phyloP scores from a whole-genome alignment of 106 monocot species.

The Dioscorea dumetorum region DNA sequence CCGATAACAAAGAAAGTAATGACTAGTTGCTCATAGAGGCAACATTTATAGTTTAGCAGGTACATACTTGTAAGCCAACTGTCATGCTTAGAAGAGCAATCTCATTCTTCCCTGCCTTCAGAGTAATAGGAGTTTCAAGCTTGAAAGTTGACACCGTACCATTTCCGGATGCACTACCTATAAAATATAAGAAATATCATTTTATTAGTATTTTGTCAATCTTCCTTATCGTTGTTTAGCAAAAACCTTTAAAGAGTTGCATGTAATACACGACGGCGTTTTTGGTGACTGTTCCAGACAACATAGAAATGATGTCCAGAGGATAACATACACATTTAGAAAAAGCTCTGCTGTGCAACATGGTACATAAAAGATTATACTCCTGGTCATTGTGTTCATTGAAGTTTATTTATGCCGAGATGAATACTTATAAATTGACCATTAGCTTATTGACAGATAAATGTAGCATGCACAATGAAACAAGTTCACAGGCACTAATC shows the following conservation, averaged over 20 bases:
- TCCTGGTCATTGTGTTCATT: too few relatives aligned
- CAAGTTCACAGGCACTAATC: too few relatives aligned
- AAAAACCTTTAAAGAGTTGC: too few relatives aligned
- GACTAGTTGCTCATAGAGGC: not conserved
- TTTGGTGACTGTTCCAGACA: too few relatives aligned
- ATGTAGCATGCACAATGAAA: not conserved
- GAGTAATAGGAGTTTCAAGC: conserved; percentile 48
- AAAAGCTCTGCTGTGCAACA: too few relatives aligned
- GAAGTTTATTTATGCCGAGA: too few relatives aligned
- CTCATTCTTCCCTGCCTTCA: conserved; percentile 67
- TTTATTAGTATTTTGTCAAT: too few relatives aligned
- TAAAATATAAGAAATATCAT: not conserved
- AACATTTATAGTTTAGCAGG: not conserved
- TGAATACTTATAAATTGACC: not conserved
- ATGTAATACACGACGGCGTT: too few relatives aligned
- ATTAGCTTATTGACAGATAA: not conserved
- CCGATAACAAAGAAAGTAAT: not conserved
- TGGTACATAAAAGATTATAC: not conserved
- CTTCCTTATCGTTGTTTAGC: too few relatives aligned
- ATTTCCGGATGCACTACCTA: conserved; percentile 73
- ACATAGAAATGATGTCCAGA: too few relatives aligned
- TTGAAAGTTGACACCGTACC: conserved; percentile 47
- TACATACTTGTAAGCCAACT: conserved; percentile 87
- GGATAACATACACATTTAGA: too few relatives aligned
- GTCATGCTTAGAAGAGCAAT: conserved; percentile 94